Conservation (phyloP, 768 basidiomycete genomes). For the Xanthoconium purpureum region DNA sequence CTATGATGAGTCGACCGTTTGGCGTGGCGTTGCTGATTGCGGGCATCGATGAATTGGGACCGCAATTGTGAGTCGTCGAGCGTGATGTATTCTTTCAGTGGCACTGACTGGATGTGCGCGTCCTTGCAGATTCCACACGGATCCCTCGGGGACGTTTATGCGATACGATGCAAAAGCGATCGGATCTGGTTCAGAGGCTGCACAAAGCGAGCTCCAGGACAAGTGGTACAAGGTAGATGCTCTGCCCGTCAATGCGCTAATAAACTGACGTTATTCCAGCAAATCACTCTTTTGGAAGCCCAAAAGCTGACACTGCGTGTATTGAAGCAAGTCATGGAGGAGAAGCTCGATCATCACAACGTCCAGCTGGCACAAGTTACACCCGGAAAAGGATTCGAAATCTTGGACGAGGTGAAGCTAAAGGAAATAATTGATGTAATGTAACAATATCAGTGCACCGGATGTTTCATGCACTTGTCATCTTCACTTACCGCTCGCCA, state of each 20-base stretch:
- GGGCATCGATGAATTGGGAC: conserved; percentile 94
- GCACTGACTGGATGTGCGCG: conserved; percentile 3
- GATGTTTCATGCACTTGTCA: conserved; percentile 8
- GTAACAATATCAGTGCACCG: conserved; percentile 39
- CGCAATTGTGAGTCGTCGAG: conserved; percentile 75
- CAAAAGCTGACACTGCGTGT: conserved; percentile 84
- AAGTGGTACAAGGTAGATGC: conserved; percentile 86
- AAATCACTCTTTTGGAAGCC: conserved; percentile 88
- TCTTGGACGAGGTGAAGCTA: conserved; percentile 74
- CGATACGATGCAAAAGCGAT: conserved; percentile 98
- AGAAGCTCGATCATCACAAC: conserved; percentile 98
- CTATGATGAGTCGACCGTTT: conserved; percentile 99
- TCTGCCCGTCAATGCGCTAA: neutral
- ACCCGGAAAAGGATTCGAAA: conserved; percentile 77
- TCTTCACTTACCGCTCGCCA: neutral
- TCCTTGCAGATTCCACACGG: conserved; percentile 83
- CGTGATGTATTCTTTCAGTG: neutral
- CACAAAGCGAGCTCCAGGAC: conserved; percentile 94
- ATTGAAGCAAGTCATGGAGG: conserved; percentile 99
- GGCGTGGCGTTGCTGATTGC: conserved; percentile 97
- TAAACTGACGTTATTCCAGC: conserved; percentile 44
- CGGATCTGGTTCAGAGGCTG: conserved; percentile 96
- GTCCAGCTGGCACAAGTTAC: conserved; percentile 98
- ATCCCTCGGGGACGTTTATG: conserved; percentile 97
- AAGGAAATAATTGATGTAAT: conserved; percentile 84